Evolutionary conservation across 768 basidiomycete species (phyloP), one percentile per base, ranked within the genome.

Genomic region (Nidularia pulvinata): DNA sequence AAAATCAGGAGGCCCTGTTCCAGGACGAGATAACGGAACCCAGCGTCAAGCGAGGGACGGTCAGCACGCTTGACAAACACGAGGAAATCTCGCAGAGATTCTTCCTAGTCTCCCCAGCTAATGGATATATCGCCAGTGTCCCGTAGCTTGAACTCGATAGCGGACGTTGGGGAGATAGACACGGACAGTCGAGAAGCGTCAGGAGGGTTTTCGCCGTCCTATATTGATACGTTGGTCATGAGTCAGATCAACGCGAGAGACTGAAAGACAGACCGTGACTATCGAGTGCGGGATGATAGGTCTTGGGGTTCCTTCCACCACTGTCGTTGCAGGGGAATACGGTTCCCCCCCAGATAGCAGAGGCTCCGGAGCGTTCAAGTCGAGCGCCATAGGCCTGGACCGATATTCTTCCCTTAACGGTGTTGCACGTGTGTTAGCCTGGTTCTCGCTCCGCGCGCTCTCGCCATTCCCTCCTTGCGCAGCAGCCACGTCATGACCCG

Each of bases 71-170:
- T 19, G 19, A 19, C 19, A 19, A 19, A 19, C 19, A 19, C 19
- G 19, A 19, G 19, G 19, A 19, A 19, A 19, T 19, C 19, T 19
- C 19, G 19, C 19, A 19, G 19, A 19, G 19, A 19, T 19, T 19
- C 19, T 19, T 19, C 19, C 35, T 16, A 56, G 34, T 54, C 49
- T 5, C 50, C 56, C 58, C 59, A 57, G 30, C 49, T 50, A 9
- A 59, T 51, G 52, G 61, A 60, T 30, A 70, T 49, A 25, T 67
- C 64, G 4, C 59, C 59, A 30, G 60, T 54, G 44, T 65, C 59
- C 14, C 58, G 53, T n/a, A 66, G 52, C 46, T 48, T 57, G 25
- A 66, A 63, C n/a, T 51, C 56, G 16, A 33, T 30, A 6, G 43
- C 49, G 10, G 51, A 55, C 6, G 52, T 51, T 7, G 58, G 53